These are phyloP conservation scores for Discostella stelligeroides DNA, from an alignment of 108 stramenopile species.

Conservation along the genomic window DNA sequence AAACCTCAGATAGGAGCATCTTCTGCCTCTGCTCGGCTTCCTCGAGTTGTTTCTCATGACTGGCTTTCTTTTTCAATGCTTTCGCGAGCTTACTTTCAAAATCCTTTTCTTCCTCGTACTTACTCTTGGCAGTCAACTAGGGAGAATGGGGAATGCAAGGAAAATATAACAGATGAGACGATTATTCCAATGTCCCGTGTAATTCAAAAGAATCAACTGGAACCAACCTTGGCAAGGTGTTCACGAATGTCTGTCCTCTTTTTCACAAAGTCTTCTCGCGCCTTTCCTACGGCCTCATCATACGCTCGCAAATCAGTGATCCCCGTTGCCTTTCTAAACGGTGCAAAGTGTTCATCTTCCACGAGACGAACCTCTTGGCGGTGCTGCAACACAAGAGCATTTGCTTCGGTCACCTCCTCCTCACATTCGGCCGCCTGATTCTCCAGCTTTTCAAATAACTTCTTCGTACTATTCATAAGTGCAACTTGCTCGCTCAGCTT, in stretches of 20 bases:
- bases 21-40: constrained; percentile 47
- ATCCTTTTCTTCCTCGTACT: constrained; percentile 59
- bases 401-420: constrained; percentile 56
- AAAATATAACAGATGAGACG: background rate
- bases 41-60: constrained; percentile 53
- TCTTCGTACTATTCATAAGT: constrained; percentile 56
- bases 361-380: constrained; percentile 67
- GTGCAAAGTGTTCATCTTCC: constrained; percentile 78
- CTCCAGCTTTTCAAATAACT: constrained; percentile 56
- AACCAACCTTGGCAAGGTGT: constrained; percentile 60
- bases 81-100: constrained; percentile 60
- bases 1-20: constrained; percentile 37
- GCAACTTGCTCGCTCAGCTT: constrained; percentile 73
- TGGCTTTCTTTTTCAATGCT: constrained; percentile 60
- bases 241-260: constrained; percentile 73
- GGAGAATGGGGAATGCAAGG: background rate
- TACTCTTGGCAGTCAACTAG: constrained; percentile 46
- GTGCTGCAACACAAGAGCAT: constrained; percentile 40
- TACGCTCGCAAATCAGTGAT: constrained; percentile 80
- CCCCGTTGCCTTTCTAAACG: constrained; percentile 85
- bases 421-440: constrained; percentile 51
- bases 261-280: constrained; percentile 78
- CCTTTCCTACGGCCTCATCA: constrained; percentile 82
- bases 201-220: background rate
- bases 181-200: background rate